A percentile compares a stretch with the other conserved stretches of the same genome.
phyloP scores from a whole-genome alignment of 768 basidiomycete species.

The Naganishia kalamii region DNA sequence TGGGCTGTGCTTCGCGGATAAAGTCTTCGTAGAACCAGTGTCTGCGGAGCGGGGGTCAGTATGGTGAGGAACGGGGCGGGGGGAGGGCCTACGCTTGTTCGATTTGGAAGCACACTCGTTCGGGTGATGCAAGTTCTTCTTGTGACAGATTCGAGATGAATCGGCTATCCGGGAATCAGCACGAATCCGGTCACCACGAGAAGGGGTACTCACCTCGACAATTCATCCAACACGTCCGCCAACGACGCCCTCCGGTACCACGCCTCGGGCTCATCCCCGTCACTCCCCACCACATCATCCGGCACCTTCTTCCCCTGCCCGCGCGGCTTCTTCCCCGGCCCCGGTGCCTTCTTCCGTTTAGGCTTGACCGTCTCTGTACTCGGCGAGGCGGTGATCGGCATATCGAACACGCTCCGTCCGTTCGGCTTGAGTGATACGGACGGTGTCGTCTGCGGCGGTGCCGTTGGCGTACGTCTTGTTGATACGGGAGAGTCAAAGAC shows the following conservation, averaged over 20 bases:
- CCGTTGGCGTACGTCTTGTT: too few relatives aligned
- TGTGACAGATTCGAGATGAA: constrained; percentile 95
- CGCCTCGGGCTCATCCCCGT: neutral
- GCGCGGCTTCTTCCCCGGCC: neutral
- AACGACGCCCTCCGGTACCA: constrained; percentile 9
- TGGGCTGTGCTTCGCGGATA: constrained; percentile 80
- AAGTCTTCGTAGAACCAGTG: constrained; percentile 99
- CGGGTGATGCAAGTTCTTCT: constrained; percentile 80
- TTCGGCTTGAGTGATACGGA: too few relatives aligned
- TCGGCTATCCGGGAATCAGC: constrained; percentile 54
- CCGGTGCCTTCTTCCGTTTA: neutral
- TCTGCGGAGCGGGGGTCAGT: constrained; percentile 49
- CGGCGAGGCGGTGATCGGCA: too few relatives aligned
- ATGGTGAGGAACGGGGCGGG: constrained; percentile 3
- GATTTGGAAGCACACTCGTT: constrained; percentile 95
- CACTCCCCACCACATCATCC: neutral
- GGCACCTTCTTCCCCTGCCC: neutral
- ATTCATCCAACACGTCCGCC: constrained; percentile 41
- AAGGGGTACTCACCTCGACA: constrained; percentile 29
- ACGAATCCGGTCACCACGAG: neutral
- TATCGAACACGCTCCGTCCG: too few relatives aligned
- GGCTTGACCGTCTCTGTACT: neutral
- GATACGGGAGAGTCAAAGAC: too few relatives aligned
- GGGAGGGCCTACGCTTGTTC: constrained; percentile 83
- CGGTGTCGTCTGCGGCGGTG: too few relatives aligned